Evolutionary conservation across 208 protist genomes (phyloP).

Genomic region (Naegleria fowleri): DNA sequence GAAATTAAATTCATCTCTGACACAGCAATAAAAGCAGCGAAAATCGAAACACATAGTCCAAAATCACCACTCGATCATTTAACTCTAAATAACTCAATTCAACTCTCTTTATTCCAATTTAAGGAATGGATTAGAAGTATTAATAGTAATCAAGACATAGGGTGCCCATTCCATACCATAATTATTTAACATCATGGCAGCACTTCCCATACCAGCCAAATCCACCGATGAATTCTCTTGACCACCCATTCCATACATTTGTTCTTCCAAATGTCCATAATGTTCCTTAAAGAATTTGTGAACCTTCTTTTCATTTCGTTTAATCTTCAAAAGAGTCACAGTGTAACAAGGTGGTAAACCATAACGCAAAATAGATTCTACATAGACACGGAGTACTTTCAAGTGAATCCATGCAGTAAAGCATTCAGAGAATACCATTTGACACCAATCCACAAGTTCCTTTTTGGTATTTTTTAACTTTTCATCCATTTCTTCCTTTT

Average conservation of each 20-base stretch:
- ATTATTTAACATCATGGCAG: not conserved
- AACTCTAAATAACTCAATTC: too few relatives aligned
- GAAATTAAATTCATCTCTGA: too few relatives aligned
- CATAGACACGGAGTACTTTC: slow-evolving; percentile 78
- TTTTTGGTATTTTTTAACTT: slow-evolving; percentile 66
- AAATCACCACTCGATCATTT: too few relatives aligned
- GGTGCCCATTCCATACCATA: not conserved
- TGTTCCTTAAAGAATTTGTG: slow-evolving; percentile 7
- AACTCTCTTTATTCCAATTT: not conserved
- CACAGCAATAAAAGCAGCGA: too few relatives aligned
- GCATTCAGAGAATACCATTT: slow-evolving; percentile 71
- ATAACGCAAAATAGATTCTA: slow-evolving; percentile 76
- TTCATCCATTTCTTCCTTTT: slow-evolving; percentile 62
- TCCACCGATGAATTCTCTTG: not conserved
- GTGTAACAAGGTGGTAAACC: slow-evolving; percentile 75
- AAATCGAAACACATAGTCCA: too few relatives aligned
- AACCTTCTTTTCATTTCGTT: slow-evolving; percentile 7
- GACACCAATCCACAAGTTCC: slow-evolving; percentile 65
- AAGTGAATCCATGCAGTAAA: slow-evolving; percentile 82
- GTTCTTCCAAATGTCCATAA: not conserved
- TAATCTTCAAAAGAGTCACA: slow-evolving; percentile 55
- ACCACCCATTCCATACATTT: not conserved
- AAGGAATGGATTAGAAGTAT: not conserved
- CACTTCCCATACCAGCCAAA: not conserved
- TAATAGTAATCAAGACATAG: slow-evolving; percentile 12